Base-by-base conservation (phyloP, 257 asterid species). In the Forsythia suspensa region DNA sequence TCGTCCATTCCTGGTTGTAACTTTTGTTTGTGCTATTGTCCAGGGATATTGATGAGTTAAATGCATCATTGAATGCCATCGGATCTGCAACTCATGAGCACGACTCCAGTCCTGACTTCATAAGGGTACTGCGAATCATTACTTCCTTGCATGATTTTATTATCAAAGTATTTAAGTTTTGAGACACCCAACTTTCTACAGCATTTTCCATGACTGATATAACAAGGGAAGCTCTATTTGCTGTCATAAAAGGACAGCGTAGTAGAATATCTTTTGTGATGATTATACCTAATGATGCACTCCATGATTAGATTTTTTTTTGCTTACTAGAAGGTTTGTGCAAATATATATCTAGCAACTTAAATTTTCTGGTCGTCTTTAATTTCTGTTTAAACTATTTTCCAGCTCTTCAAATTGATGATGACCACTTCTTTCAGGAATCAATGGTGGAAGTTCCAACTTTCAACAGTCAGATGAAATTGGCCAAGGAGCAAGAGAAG, bases 21-120 rank as follows among this genome's bases (percentile, higher is more conserved):
- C 68, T 77, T 67, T 41, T 52, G 76, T 20, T 78, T 74, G 20
- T 79, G 72, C 76, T 72, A 74, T 76, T 80, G 61, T 84, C 80
- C 86, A 95, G 99, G 84, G 97, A 92, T 77, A 76, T 93, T 55
- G 89, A 89, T 75, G 89, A 82, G 80, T 80, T 93, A 42, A 91
- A 70, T 73, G 78, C 81, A 73, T 85, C 88, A 74, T 72, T 86
- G 63, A 79, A 72, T 73, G 81, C 18, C 65, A 79, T 75, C 43
- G 74, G 82, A 65, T 70, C 85, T 79, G 79, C 80, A 57, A 73
- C 79, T 55, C 86, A 78, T 69, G 96, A 82, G 81, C 85, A 76
- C 39, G 84, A 86, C 65, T 80, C 82, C 84, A 83, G 89, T 71
- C 78, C 79, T 67, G 92, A 93, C 88, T 90, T 88, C 83, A 85